A percentile compares a stretch with the other conserved stretches of the same genome.
phyloP scores from a whole-genome alignment of 345 rosid species.

The rapeseed (Brassica napus) region DNA sequence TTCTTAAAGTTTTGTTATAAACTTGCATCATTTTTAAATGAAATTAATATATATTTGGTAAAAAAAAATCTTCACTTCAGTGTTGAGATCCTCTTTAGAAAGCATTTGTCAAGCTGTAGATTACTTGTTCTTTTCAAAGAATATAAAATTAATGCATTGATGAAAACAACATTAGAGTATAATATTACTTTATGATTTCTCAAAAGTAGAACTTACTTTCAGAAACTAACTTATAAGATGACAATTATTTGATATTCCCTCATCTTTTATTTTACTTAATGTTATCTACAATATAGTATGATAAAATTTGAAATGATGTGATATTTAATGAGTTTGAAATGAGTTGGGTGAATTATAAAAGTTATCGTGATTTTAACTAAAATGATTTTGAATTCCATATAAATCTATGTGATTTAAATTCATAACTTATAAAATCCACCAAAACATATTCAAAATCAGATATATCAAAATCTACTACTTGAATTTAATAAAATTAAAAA shows the following conservation, averaged over 20 bases:
- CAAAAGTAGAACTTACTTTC: background rate
- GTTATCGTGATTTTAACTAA: background rate
- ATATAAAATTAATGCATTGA: too few species aligned
- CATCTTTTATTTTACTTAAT: background rate
- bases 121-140: too few species aligned
- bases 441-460: background rate
- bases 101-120: too few species aligned
- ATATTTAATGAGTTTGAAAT: background rate
- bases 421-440: background rate
- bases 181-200: background rate
- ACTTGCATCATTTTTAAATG: too few species aligned
- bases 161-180: too few species aligned
- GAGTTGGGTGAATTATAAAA: background rate
- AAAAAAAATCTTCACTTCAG: too few species aligned
- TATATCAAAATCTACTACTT: background rate
- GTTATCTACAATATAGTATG: background rate
- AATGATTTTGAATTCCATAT: background rate
- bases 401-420: background rate
- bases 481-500: too few species aligned
- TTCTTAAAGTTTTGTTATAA: too few species aligned
- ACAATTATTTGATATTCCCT: background rate
- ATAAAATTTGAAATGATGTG: background rate
- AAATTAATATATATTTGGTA: too few species aligned
- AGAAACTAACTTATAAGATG: background rate
- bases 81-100: too few species aligned